Conservation (phyloP, 2,329 filamentous ascomycete genomes). For the Pseudogymnoascus sp. region DNA sequence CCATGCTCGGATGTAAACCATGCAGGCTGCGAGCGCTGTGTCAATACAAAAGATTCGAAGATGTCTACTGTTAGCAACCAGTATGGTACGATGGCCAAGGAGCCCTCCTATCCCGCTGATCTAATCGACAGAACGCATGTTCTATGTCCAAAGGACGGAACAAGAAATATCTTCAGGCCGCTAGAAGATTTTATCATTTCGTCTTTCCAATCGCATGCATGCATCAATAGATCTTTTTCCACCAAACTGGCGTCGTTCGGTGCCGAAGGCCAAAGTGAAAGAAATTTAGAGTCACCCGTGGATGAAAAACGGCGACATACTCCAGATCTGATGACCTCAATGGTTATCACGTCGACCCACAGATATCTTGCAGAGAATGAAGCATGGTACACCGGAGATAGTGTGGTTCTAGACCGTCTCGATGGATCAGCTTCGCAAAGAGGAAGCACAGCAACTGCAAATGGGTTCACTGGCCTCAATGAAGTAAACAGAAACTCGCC, state of each 20-base stretch:
- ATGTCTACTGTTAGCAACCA: not conserved
- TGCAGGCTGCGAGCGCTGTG: not conserved
- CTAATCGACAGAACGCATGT: not conserved
- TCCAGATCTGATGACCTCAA: conserved; percentile 41
- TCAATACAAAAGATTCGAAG: not conserved
- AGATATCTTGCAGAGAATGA: conserved; percentile 76
- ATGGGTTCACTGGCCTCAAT: conserved; percentile 13
- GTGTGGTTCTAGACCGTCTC: conserved; percentile 33
- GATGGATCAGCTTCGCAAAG: conserved; percentile 29
- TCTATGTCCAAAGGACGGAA: conserved; percentile 25
- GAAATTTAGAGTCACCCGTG: conserved; percentile 24
- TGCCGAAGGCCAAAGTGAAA: conserved; percentile 24
- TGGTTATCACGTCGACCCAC: conserved; percentile 68
- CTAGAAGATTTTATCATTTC: conserved; percentile 70
- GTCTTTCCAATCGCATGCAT: conserved; percentile 61
- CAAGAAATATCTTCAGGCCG: conserved; percentile 60
- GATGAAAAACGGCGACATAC: conserved; percentile 28
- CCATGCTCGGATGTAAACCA: not conserved
- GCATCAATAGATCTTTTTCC: conserved; percentile 70
- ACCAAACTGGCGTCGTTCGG: conserved; percentile 37
- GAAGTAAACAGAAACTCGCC: conserved; percentile 54
- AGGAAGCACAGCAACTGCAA: conserved; percentile 18
- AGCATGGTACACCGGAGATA: conserved; percentile 67
- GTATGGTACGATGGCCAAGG: not conserved
- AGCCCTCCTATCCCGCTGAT: not conserved